A percentile compares a stretch with the other conserved stretches of the same genome.
phyloP scores from a whole-genome alignment of 2,329 filamentous ascomycete species.

The Talaromyces funiculosus region DNA sequence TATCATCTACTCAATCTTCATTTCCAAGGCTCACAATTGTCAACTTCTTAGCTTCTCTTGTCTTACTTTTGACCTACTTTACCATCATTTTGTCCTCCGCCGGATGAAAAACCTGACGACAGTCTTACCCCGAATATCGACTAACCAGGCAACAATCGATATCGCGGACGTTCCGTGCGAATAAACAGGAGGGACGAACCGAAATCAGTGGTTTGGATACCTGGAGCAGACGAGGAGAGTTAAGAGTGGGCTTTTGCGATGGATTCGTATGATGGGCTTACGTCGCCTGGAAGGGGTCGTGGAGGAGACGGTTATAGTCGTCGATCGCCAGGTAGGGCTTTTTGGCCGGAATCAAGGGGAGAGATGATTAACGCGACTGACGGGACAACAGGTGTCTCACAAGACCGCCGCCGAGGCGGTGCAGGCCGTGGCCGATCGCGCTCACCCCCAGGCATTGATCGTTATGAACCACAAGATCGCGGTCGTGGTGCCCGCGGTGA shows the following conservation, averaged over 20 bases:
- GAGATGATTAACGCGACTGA: neutral
- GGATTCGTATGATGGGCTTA: conserved; percentile 45
- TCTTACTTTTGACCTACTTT: neutral
- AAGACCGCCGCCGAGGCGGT: conserved; percentile 38
- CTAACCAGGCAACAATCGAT: neutral
- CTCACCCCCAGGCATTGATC: conserved; percentile 57
- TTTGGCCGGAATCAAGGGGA: neutral
- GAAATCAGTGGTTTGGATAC: neutral
- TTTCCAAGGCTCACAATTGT: conserved; percentile 35
- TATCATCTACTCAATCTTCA: neutral
- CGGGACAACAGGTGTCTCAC: conserved; percentile 20
- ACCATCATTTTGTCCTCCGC: conserved; percentile 1
- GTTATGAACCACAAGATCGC: conserved; percentile 55
- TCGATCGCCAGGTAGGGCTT: conserved; percentile 42
- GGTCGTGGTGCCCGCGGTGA: conserved; percentile 46
- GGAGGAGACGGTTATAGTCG: conserved; percentile 42
- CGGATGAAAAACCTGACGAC: neutral
- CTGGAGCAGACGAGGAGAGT: neutral
- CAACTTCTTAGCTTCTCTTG: conserved; percentile 26
- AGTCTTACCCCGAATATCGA: neutral
- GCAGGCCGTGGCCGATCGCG: conserved; percentile 49
- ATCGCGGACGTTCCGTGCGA: neutral
- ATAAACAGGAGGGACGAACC: neutral
- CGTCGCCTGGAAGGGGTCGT: conserved; percentile 39
- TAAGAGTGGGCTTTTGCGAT: conserved; percentile 23